Evolutionary conservation across 805 yeast species (phyloP), one percentile per base, ranked within the genome.

Genomic region (Candida maesae): DNA sequence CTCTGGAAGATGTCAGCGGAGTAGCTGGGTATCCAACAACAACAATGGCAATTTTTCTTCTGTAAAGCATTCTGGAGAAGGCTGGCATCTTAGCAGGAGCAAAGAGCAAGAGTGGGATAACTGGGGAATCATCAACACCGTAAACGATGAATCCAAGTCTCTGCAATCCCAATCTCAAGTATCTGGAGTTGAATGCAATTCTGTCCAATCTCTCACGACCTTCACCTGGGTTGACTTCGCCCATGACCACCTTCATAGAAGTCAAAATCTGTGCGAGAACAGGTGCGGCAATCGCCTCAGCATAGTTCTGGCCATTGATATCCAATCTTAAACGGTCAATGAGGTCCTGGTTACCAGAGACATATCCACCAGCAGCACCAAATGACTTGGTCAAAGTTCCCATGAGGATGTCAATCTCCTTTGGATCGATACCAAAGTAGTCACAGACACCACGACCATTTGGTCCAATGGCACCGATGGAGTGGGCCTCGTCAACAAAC

Each of bases 11-110:
- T 32, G 87, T 80, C 51, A 93, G 73, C 26, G 96, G 96, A 0
- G 98, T 91, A 1, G 99, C 99, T 10, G 99, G 99, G 61, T 93
- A 93, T 27, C 98, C 96, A 33, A 91, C 98, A 49, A 91, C 82
- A 26, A 93, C 99, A 36, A 91, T 90, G 3, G 99, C 99, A 46
- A 93, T 81, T 39, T 84, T 84, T 64, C 78, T 71, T 49, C 76
- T 78, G 53, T 84, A 76, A 73, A 91, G 75, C 74, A 79, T 76
- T 61, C 96, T 76, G 34, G 96, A 83, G 47, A 89, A 78, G 0
- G 91, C 89, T 19, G 96, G 95, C 95, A 93, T 88, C 61, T 90
- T 91, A 21, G 95, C 81, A 18, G 99, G 99, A 39, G 87, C 78
- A 59, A 84, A 93, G 48, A 90, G 65, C 60, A 93, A 68, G 46